Evolutionary conservation across 495 filamentous ascomycete species (phyloP), one percentile per base, ranked within the genome.

Genomic region (Lentithecium fluviatile): DNA sequence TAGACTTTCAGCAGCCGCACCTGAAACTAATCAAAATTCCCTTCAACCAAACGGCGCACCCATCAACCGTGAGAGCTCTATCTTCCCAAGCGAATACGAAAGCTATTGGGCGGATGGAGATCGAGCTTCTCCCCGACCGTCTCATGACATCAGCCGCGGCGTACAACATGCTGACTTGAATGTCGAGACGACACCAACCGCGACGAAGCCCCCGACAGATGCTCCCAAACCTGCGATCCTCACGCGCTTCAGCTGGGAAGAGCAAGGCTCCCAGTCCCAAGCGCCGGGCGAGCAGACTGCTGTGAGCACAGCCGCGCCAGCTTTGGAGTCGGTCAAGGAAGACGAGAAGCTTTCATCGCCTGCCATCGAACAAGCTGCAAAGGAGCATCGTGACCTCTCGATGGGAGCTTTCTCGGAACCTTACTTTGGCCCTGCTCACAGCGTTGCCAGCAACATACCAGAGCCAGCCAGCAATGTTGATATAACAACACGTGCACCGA

Each of bases 1-100:
- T 36, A 88, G 58, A 21, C 29, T 50, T 34, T 45, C 54, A 0
- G 46, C 36, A 13, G 12, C 45, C 4, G 43, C 52, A 6, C 19
- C 25, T 10, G 43, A 47, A 13, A 12, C 47, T 10, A n/a, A 50
- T 2, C 10, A 45, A n/a, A 12, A 57, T 20, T 62, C 62, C 8
- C 54, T 69, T 6, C 66, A 60, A 24, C 60, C 60, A 13, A 43
- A 15, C 38, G 50, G 15, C 2, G 20, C 56, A 6, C 6, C n/a
- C 36, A 20, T 37, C 13, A 69, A 68, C 26, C 67, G 71, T 51
- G 76, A 79, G 47, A 81, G 79, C 45, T 78, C 77, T 5, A 77
- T 80, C 25, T 70, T 85, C 24, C 83, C 82, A 1, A 74, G 72
- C 25, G 82, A 85, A 61, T 84, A 84, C 70, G 84, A 85, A 55